Conservation (phyloP, 1,139 yeast species). For the Diutina siamensis region DNA sequence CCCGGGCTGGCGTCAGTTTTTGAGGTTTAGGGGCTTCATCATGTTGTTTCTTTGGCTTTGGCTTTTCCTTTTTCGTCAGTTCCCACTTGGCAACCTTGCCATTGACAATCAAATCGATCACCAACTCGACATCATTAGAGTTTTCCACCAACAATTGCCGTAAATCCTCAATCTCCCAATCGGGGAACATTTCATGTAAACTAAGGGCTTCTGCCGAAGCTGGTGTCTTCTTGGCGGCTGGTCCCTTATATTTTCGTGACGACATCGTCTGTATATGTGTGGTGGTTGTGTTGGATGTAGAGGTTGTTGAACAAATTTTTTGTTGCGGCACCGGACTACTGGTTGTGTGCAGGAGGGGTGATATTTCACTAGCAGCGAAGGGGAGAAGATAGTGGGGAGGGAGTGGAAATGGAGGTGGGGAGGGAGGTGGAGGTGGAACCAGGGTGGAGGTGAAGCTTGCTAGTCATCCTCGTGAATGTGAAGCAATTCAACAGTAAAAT, state of each 20-base stretch:
- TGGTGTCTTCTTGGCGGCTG: neutral
- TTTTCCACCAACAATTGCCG: constrained; percentile 64
- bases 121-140: constrained; percentile 58
- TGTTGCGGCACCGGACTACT: neutral
- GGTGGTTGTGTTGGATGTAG: neutral
- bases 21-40: neutral
- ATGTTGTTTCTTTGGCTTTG: constrained; percentile 18
- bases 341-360: neutral
- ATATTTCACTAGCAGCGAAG: too few species aligned
- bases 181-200: constrained; percentile 82
- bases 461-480: too few species aligned
- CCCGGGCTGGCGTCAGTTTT: neutral
- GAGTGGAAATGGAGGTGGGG: too few species aligned
- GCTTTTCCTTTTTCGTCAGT: constrained; percentile 37
- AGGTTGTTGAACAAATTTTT: neutral
- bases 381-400: too few species aligned
- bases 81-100: constrained; percentile 60
- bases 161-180: constrained; percentile 86
- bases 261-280: neutral
- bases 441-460: too few species aligned
- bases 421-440: too few species aligned
- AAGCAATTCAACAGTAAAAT: too few species aligned
- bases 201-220: neutral
- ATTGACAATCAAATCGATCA: constrained; percentile 79
- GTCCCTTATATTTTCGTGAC: constrained; percentile 4